phyloP scores from a whole-genome alignment of 805 yeast species.

The Pichia exigua region DNA sequence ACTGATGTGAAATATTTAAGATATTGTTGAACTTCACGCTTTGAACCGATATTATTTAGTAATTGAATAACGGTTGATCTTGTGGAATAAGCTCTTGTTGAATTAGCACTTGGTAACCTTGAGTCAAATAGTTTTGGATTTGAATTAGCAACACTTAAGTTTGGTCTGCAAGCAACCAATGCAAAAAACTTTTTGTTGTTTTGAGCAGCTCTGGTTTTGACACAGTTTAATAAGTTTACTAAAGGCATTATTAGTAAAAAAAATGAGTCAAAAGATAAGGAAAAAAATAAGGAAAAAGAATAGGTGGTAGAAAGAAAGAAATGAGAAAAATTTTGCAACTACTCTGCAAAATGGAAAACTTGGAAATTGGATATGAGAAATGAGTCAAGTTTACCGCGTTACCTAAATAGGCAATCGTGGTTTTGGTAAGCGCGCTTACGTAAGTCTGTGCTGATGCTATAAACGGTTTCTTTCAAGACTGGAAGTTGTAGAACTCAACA shows the following conservation, averaged over 20 bases:
- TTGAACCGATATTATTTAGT: slow-evolving; percentile 92
- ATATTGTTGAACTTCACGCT: slow-evolving; percentile 97
- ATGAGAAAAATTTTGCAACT: background rate
- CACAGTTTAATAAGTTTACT: slow-evolving; percentile 3
- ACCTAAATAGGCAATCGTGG: slow-evolving; percentile 8
- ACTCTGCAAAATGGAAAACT: background rate
- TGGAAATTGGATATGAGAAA: background rate
- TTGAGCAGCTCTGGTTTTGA: background rate
- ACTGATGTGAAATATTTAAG: slow-evolving; percentile 94
- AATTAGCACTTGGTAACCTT: background rate
- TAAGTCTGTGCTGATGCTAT: no score
- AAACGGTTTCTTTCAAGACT: no score
- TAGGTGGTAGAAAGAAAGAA: background rate
- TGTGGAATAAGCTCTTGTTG: slow-evolving; percentile 44
- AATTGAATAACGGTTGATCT: slow-evolving; percentile 94
- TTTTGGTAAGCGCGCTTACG: background rate
- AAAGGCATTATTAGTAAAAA: slow-evolving; percentile 3
- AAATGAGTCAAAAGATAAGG: background rate
- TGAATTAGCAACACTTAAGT: background rate
- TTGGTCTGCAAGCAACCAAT: slow-evolving; percentile 6
- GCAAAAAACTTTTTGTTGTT: slow-evolving; percentile 4
- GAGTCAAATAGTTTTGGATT: background rate
- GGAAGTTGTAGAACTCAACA: no score
- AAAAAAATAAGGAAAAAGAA: background rate
- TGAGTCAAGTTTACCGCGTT: slow-evolving; percentile 14